Percentiles rank a stretch among this genome's conserved stretches.
Conservation (phyloP, 306 rosid genomes). For the Prosopis cineraria region DNA sequence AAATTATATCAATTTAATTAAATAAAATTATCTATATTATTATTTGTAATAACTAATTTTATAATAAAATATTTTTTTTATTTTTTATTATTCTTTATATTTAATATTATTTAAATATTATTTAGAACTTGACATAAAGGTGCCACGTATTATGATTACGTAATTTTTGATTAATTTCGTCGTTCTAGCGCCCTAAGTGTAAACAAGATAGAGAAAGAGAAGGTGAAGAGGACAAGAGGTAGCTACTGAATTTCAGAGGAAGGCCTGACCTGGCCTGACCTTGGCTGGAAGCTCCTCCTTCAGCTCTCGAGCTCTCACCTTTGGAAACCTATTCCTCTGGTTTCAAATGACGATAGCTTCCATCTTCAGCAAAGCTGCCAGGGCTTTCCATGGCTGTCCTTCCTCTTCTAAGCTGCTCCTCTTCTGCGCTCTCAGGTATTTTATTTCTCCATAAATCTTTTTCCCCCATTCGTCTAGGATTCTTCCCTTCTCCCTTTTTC, state of each 20-base stretch:
- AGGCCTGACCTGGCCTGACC: neutral
- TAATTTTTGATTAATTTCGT: neutral
- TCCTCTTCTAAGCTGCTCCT: constrained; percentile 59
- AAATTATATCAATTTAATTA: no score
- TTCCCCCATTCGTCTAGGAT: neutral
- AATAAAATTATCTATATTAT: no score
- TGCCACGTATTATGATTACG: neutral
- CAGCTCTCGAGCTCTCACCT: neutral
- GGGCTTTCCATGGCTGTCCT: constrained; percentile 48
- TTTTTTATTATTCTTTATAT: no score
- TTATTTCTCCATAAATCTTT: neutral
- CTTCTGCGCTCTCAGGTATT: constrained; percentile 75
- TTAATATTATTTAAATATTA: no score
- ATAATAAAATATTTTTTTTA: no score
- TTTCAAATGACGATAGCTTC: constrained; percentile 53
- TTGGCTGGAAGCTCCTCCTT: neutral
- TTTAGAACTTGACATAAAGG: neutral
- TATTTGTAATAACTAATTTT: no score
- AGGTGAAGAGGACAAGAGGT: neutral
- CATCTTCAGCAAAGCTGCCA: constrained; percentile 49
- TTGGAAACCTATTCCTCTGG: neutral
- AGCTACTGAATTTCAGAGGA: neutral
- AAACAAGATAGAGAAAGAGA: neutral
- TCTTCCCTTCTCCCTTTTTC: neutral
- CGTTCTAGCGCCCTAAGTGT: neutral